Percentiles rank a stretch among this genome's conserved stretches.
These are phyloP conservation scores for Mrakiaceae sp. DNA, from an alignment of 1,284 basidiomycete genomes.

Conservation along the genomic window DNA sequence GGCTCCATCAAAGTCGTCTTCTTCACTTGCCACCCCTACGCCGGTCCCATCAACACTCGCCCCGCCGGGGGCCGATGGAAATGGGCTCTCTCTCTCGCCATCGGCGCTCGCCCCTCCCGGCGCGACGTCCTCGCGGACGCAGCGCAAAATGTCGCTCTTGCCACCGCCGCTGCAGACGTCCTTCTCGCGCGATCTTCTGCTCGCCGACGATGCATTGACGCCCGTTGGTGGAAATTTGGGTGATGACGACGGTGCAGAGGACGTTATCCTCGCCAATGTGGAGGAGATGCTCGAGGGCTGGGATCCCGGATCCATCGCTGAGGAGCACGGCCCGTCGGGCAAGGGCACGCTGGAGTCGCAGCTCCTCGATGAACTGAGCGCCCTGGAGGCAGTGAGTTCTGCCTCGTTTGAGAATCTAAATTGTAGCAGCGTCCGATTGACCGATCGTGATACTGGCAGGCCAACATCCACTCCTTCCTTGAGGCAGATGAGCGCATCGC, in stretches of 20 bases:
- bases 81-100: not conserved
- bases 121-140: slow-evolving; percentile 10
- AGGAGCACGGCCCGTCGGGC: not conserved
- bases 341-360: slow-evolving; percentile 27
- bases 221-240: slow-evolving; percentile 31
- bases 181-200: slow-evolving; percentile 50
- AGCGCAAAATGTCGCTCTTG: slow-evolving; percentile 12
- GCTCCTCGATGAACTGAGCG: slow-evolving; percentile 72
- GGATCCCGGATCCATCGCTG: slow-evolving; percentile 38
- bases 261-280: slow-evolving; percentile 74
- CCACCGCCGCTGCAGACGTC: slow-evolving; percentile 32
- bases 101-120: not conserved
- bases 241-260: slow-evolving; percentile 56
- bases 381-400: slow-evolving; percentile 66
- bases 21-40: not conserved
- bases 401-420: not conserved
- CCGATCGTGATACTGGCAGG: slow-evolving; percentile 40
- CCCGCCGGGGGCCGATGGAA: not conserved
- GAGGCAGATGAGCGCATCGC: slow-evolving; percentile 76
- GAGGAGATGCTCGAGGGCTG: slow-evolving; percentile 99
- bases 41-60: slow-evolving; percentile 1
- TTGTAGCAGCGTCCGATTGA: not conserved
- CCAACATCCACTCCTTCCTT: slow-evolving; percentile 93
- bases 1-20: not conserved
- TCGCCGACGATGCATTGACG: slow-evolving; percentile 40